Conservation (phyloP, 495 filamentous ascomycete species). For the Neohortaea acidophila region DNA sequence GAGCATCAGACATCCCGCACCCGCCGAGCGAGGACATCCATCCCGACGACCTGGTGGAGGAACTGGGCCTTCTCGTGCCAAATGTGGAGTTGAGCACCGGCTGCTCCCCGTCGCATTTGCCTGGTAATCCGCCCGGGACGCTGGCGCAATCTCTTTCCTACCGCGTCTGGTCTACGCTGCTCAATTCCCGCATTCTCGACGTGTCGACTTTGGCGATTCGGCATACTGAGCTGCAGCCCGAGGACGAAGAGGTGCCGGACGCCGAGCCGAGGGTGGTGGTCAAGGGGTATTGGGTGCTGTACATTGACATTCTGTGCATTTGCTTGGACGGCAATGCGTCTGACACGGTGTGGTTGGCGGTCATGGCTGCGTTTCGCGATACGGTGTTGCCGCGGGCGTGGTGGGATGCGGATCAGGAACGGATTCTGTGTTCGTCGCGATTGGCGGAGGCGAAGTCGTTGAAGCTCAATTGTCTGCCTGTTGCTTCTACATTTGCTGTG, state of each 20-base stretch:
- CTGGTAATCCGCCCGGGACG: slow-evolving; percentile 54
- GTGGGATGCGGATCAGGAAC: slow-evolving; percentile 74
- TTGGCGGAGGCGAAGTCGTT: slow-evolving; percentile 35
- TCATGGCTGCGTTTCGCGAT: slow-evolving; percentile 67
- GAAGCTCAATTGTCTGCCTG: slow-evolving; percentile 42
- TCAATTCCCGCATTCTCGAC: slow-evolving; percentile 47
- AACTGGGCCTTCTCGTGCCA: slow-evolving; percentile 65
- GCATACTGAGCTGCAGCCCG: slow-evolving; percentile 36
- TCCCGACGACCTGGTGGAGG: slow-evolving; percentile 27
- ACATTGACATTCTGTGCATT: slow-evolving; percentile 81
- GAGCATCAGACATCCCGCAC: slow-evolving; percentile 50
- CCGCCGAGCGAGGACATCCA: slow-evolving; percentile 16
- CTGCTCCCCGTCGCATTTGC: slow-evolving; percentile 69
- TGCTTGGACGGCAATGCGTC: slow-evolving; percentile 83
- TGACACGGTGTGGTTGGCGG: slow-evolving; percentile 73
- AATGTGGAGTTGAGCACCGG: slow-evolving; percentile 85
- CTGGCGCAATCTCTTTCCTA: slow-evolving; percentile 73
- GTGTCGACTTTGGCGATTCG: slow-evolving; percentile 52
- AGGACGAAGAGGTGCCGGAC: slow-evolving; percentile 29
- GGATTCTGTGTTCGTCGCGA: slow-evolving; percentile 55
- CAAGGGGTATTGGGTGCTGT: slow-evolving; percentile 85
- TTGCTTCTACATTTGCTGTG: slow-evolving; percentile 58
- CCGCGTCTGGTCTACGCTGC: slow-evolving; percentile 57
- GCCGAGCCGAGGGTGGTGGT: slow-evolving; percentile 32
- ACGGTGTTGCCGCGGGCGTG: slow-evolving; percentile 64